Percentiles rank a stretch among this genome's conserved stretches.
These are phyloP conservation scores for Wickerhamomyces canadensis DNA, from an alignment of 805 yeast genomes.

Conservation along the genomic window DNA sequence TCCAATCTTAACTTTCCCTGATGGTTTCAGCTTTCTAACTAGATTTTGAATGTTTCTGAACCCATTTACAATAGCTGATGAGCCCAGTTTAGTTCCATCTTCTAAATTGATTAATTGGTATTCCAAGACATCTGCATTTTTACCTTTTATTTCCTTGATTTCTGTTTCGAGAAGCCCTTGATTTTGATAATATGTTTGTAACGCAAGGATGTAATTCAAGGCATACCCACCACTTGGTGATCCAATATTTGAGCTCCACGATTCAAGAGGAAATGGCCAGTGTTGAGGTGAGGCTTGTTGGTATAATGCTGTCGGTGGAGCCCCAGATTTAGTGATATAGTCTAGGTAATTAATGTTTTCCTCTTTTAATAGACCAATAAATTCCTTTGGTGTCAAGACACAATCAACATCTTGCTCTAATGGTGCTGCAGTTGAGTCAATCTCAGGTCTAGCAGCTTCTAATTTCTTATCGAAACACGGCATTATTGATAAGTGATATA, in stretches of 20 bases:
- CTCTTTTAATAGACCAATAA: conserved; percentile 65
- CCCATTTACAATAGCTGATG: conserved; percentile 76
- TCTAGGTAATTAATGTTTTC: conserved; percentile 34
- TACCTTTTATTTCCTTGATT: conserved; percentile 48
- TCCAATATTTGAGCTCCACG: conserved; percentile 76
- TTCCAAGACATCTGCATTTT: conserved; percentile 70
- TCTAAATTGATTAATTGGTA: conserved; percentile 42
- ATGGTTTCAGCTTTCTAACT: conserved; percentile 60
- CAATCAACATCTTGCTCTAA: conserved; percentile 73
- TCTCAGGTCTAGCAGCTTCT: conserved; percentile 90
- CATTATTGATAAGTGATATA: conserved; percentile 86
- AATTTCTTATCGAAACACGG: conserved; percentile 96
- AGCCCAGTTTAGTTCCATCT: conserved; percentile 36
- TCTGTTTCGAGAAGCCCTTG: conserved; percentile 14
- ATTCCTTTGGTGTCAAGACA: conserved; percentile 87
- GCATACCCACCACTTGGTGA: conserved; percentile 91
- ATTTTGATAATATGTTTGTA: conserved; percentile 24
- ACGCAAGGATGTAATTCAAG: conserved; percentile 50
- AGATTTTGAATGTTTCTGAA: conserved; percentile 91
- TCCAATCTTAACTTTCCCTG: conserved; percentile 20
- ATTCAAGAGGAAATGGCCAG: conserved; percentile 55
- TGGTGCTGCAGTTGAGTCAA: conserved; percentile 29
- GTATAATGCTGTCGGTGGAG: conserved; percentile 22
- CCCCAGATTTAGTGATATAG: conserved; percentile 15
- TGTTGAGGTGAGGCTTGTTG: conserved; percentile 41